These are phyloP conservation scores for Candida maris DNA, from an alignment of 805 yeast genomes.

Conservation along the genomic window DNA sequence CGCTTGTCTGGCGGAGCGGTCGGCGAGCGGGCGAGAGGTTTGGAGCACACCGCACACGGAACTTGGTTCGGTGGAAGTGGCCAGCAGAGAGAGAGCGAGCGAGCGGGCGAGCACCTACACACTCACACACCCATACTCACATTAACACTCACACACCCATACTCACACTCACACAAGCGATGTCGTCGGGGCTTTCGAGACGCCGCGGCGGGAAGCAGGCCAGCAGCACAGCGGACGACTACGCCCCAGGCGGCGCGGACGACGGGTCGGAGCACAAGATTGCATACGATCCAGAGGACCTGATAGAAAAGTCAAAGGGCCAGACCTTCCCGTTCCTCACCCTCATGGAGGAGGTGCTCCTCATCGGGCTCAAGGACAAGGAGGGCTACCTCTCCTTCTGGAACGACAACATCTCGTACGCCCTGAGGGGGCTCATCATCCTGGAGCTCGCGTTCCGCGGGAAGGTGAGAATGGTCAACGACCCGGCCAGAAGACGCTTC, in stretches of 20 bases:
- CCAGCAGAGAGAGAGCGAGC: too few species aligned
- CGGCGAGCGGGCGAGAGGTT: too few species aligned
- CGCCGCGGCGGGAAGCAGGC: constrained; percentile 54
- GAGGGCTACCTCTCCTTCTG: constrained; percentile 96
- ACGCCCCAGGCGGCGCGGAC: constrained; percentile 10
- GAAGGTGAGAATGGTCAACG: constrained; percentile 83
- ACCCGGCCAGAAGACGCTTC: constrained; percentile 85
- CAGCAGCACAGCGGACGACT: constrained; percentile 20
- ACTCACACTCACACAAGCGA: constrained; percentile 3
- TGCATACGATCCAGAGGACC: constrained; percentile 78
- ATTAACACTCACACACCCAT: not conserved
- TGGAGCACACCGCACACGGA: too few species aligned
- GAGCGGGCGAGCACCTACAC: not conserved
- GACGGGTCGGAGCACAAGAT: constrained; percentile 47
- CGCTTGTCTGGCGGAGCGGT: too few species aligned
- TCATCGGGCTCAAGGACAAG: constrained; percentile 90
- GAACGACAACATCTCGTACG: constrained; percentile 97
- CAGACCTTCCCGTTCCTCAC: constrained; percentile 69
- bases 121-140: not conserved
- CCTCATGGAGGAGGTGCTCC: constrained; percentile 91
- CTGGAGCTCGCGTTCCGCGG: constrained; percentile 91
- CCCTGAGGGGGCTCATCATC: constrained; percentile 88
- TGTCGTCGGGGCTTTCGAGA: constrained; percentile 63
- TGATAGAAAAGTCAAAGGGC: constrained; percentile 37
- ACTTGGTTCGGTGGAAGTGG: too few species aligned